Base-by-base conservation (phyloP, 148 eudicot species). In the Amaranthus palmeri region DNA sequence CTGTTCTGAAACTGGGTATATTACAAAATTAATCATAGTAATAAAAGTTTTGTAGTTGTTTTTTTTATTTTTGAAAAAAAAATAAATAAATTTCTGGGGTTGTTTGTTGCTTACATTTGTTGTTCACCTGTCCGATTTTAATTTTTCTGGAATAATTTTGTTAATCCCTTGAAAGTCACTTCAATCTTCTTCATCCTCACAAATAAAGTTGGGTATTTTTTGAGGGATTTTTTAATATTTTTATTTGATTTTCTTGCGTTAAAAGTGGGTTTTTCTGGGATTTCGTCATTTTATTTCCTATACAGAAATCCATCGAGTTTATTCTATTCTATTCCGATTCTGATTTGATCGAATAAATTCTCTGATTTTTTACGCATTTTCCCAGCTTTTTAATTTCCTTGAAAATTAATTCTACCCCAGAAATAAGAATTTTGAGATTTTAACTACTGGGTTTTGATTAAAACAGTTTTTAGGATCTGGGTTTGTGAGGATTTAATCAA, bases 391-490 rank as follows among this genome's bases (percentile, higher is more conserved):
- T 60, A 18, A 4, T 71, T n/a, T 48, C 65, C 6, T 11, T 48
- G 73, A 56, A 45, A 49, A 61, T 54, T 8, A 40, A 68, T 43
- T 57, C 47, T 15, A 56, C 60, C 63, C 57, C 71, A 78, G 78
- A 4, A 36, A 59, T 71, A 68, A 6, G 44, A 64, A 68, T 66
- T 71, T 71, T 51, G 44, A 8, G 57, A 63, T 74, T 80, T 76
- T 85, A 72, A 61, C 47, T 64, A 49, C 65, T 78, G 84, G 86
- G 84, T 78, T 45, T 76, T 69, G 73, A 74, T 56, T 14, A 49
- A 13, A 65, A 50, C 13, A 52, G 61, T 64, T 72, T 80, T 75
- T 49, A 13, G 17, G 81, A 87, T 87, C 89, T 72, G 88, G 83
- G 85, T 78, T 11, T 17, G 69, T 73, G 68, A 52, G 57, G 69